phyloP scores from a whole-genome alignment of 2,329 filamentous ascomycete species.

The Colletotrichum phormii region DNA sequence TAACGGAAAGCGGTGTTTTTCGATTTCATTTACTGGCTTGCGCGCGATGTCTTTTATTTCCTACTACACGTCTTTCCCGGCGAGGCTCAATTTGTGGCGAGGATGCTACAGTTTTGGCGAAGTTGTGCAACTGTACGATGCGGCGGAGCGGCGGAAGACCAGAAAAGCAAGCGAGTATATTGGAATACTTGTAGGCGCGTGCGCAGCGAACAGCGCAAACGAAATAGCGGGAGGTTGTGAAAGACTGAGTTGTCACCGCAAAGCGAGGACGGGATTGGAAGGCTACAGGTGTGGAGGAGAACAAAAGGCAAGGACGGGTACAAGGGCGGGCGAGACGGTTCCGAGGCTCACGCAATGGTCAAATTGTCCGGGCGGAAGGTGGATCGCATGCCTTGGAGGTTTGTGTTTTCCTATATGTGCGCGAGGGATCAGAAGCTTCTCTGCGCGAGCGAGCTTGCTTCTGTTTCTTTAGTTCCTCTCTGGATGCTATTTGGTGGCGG shows the following conservation, averaged over 20 bases:
- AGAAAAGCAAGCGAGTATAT: slow-evolving; percentile 29
- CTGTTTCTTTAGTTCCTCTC: slow-evolving; percentile 23
- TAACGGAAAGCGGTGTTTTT: slow-evolving; percentile 34
- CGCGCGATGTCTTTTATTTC: neutral
- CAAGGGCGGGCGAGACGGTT: slow-evolving; percentile 19
- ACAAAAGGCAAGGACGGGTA: slow-evolving; percentile 1
- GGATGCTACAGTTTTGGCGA: slow-evolving; percentile 25
- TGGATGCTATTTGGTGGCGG: slow-evolving; percentile 19
- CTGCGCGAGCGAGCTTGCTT: slow-evolving; percentile 8
- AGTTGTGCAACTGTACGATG: slow-evolving; percentile 36
- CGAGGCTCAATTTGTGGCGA: slow-evolving; percentile 7
- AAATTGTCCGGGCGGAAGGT: slow-evolving; percentile 30
- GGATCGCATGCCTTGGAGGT: slow-evolving; percentile 19
- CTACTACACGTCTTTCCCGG: slow-evolving; percentile 10
- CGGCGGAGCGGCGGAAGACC: slow-evolving; percentile 5
- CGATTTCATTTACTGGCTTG: slow-evolving; percentile 18
- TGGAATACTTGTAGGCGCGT: slow-evolving; percentile 23
- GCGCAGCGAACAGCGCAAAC: neutral
- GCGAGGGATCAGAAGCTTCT: slow-evolving; percentile 6
- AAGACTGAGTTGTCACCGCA: neutral
- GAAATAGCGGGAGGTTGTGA: neutral
- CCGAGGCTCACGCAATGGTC: slow-evolving; percentile 24
- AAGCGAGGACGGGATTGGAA: neutral
- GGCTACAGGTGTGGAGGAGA: neutral
- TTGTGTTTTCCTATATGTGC: slow-evolving; percentile 16